Evolutionary conservation across 768 basidiomycete species (phyloP).

Genomic region (Boletellus sp.): DNA sequence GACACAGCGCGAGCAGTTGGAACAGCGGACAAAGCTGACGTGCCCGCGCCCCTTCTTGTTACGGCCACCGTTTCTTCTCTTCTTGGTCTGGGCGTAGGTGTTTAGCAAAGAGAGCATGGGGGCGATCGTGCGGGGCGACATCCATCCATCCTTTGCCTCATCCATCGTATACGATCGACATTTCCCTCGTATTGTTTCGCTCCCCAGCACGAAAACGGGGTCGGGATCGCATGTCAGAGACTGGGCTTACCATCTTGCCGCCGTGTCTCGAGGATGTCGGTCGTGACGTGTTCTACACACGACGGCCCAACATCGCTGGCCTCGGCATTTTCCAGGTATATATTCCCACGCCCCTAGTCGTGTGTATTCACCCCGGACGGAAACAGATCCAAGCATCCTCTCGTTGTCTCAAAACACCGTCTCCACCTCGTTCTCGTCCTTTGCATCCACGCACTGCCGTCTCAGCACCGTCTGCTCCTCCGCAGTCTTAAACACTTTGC

Average conservation of each 20-base stretch:
- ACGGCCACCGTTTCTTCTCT: slow-evolving; percentile 98
- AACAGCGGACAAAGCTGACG: slow-evolving; percentile 92
- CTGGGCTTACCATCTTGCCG: slow-evolving; percentile 30
- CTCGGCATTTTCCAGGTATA: slow-evolving; percentile 18
- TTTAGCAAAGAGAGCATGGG: neutral
- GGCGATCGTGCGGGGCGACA: slow-evolving; percentile 5
- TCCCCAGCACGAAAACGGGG: neutral
- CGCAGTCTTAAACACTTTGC: slow-evolving; percentile 61
- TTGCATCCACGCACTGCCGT: slow-evolving; percentile 17
- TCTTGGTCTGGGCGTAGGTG: slow-evolving; percentile 76
- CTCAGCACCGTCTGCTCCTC: slow-evolving; percentile 47
- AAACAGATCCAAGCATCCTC: neutral
- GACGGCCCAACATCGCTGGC: neutral
- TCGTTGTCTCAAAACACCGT: slow-evolving; percentile 17
- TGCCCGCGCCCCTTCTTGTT: slow-evolving; percentile 99
- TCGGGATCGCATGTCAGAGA: neutral
- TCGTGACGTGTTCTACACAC: neutral
- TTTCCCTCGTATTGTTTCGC: neutral
- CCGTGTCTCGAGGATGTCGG: slow-evolving; percentile 21
- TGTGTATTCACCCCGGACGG: no score
- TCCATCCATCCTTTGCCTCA: slow-evolving; percentile 6
- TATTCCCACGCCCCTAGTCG: slow-evolving; percentile 19
- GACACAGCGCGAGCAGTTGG: slow-evolving; percentile 98
- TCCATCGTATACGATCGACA: slow-evolving; percentile 4
- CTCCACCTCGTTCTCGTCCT: slow-evolving; percentile 23